phyloP scores from a whole-genome alignment of 345 rosid genomes.

The Gossypium longicalyx region DNA sequence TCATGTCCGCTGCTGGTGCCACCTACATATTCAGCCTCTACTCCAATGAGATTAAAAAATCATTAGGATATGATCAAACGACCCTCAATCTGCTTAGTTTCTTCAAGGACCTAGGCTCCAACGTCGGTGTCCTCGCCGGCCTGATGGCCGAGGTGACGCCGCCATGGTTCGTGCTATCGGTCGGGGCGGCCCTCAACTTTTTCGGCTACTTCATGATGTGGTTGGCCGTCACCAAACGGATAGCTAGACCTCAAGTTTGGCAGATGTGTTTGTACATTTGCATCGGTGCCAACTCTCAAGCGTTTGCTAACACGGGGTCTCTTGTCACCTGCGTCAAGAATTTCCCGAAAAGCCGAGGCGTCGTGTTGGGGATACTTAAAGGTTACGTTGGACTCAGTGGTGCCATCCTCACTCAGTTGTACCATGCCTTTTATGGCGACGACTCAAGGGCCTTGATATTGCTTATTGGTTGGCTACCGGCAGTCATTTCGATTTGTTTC shows the following conservation, averaged over 20 bases:
- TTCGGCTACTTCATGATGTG: slow-evolving; percentile 70
- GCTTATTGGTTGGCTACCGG: slow-evolving; percentile 58
- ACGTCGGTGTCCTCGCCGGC: slow-evolving; percentile 53
- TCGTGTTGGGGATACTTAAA: slow-evolving; percentile 51
- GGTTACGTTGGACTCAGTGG: slow-evolving; percentile 55
- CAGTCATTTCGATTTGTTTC: slow-evolving; percentile 43
- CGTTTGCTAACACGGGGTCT: slow-evolving; percentile 57
- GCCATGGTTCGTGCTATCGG: slow-evolving; percentile 57
- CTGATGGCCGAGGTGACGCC: slow-evolving; percentile 62
- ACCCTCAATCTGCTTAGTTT: slow-evolving; percentile 56
- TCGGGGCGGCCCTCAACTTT: slow-evolving; percentile 52
- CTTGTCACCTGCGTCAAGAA: slow-evolving; percentile 61
- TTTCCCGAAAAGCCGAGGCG: slow-evolving; percentile 59
- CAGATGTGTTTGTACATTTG: slow-evolving; percentile 64
- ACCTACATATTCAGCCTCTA: slow-evolving; percentile 60
- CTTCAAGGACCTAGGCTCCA: slow-evolving; percentile 60
- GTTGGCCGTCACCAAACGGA: slow-evolving; percentile 46
- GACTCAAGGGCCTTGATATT: slow-evolving; percentile 41
- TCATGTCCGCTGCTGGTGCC: slow-evolving; percentile 61
- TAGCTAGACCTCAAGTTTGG: slow-evolving; percentile 41
- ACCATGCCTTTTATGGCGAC: slow-evolving; percentile 38
- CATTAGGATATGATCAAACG: slow-evolving; percentile 54
- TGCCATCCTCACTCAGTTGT: slow-evolving; percentile 53
- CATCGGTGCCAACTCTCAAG: slow-evolving; percentile 56
- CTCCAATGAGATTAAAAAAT: slow-evolving; percentile 33